Conservation (phyloP, 305 asterid species). For the Solanum hybrid region DNA sequence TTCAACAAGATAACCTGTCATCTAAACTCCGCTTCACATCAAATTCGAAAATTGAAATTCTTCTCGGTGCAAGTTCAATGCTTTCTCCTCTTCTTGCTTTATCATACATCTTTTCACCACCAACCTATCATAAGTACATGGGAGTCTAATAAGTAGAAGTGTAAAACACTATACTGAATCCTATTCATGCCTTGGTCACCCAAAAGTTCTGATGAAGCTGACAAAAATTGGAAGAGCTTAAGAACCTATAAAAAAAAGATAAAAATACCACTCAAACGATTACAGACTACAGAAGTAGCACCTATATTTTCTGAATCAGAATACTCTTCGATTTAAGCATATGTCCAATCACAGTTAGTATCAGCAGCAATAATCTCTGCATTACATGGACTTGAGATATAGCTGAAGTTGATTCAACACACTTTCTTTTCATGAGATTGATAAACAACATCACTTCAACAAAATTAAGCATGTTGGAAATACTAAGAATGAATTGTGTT, state of each 20-base stretch:
- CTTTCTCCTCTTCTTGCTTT: constrained; percentile 96
- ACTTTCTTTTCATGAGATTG: background rate
- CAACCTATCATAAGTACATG: constrained; percentile 43
- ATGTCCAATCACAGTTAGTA: background rate
- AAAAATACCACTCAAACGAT: background rate
- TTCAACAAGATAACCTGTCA: constrained; percentile 43
- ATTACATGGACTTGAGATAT: background rate
- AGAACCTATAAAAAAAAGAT: background rate
- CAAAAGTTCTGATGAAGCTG: background rate
- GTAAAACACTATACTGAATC: background rate
- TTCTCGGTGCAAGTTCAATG: constrained; percentile 80
- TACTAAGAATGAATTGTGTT: background rate
- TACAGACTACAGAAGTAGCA: background rate
- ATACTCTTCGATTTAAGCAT: background rate
- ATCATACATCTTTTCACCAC: constrained; percentile 90
- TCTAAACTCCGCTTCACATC: constrained; percentile 80
- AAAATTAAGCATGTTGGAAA: background rate
- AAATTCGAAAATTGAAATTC: constrained; percentile 62
- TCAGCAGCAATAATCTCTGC: background rate
- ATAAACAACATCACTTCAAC: background rate
- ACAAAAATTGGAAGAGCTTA: background rate
- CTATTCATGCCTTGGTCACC: background rate
- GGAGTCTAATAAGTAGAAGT: background rate
- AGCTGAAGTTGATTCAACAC: constrained; percentile 1
- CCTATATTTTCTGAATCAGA: background rate